Evolutionary conservation across 192 early-diverging fungal genomes (phyloP).

Genomic region (Podila epigama): DNA sequence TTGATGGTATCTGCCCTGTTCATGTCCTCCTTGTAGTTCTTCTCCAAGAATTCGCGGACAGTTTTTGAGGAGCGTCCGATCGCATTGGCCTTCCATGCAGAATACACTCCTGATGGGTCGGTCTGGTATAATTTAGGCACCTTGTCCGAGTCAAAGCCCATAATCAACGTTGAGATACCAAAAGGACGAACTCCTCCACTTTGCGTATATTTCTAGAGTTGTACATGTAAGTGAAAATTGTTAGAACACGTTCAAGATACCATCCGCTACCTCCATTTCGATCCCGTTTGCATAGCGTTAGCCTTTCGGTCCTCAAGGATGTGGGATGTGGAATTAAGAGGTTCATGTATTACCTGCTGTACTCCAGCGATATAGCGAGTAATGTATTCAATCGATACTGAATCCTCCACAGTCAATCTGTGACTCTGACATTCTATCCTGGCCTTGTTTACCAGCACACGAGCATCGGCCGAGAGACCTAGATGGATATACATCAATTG

Average conservation of each 20-base stretch:
- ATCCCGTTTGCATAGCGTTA: too few relatives aligned
- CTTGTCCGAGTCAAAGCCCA: constrained; percentile 92
- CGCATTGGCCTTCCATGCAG: constrained; percentile 98
- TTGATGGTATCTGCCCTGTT: constrained; percentile 83
- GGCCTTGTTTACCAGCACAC: constrained; percentile 96
- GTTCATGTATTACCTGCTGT: constrained; percentile 77
- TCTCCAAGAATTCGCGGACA: constrained; percentile 97
- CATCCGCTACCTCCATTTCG: too few relatives aligned
- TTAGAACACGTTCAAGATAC: background rate
- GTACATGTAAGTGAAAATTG: background rate
- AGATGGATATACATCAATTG: background rate
- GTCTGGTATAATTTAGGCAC: constrained; percentile 95
- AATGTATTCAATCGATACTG: constrained; percentile 97
- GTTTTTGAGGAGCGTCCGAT: constrained; percentile 98
- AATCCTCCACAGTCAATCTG: constrained; percentile 96
- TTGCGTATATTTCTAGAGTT: constrained; percentile 92
- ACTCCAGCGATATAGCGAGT: constrained; percentile 95
- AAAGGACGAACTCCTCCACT: constrained; percentile 98
- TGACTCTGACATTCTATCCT: constrained; percentile 98
- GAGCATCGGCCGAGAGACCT: constrained; percentile 95
- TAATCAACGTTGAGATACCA: constrained; percentile 96
- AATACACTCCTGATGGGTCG: constrained; percentile 98
- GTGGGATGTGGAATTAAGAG: too few relatives aligned
- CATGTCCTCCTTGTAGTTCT: constrained; percentile 93
- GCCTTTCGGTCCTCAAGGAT: too few relatives aligned